Evolutionary conservation across 108 stramenopile species (phyloP).

Genomic region (Cyclostephanos tholiformis): DNA sequence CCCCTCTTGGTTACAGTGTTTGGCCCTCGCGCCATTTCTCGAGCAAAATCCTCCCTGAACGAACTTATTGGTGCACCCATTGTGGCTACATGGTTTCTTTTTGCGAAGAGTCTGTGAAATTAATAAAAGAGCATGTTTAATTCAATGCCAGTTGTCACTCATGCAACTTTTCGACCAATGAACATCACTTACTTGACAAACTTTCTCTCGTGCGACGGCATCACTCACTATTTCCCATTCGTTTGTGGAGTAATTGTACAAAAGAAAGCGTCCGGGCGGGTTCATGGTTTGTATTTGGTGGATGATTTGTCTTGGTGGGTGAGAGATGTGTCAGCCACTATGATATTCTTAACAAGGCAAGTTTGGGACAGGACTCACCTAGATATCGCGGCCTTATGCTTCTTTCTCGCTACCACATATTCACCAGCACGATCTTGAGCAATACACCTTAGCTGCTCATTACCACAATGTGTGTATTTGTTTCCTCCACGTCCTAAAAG

Average conservation of each 20-base stretch:
- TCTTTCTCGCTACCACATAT: conserved; percentile 42
- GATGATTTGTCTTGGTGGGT: conserved; percentile 18
- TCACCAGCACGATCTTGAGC: conserved; percentile 41
- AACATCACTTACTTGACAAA: conserved; percentile 59
- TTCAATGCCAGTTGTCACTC: neutral
- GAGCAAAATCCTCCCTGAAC: too few species aligned
- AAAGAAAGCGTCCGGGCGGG: conserved; percentile 58
- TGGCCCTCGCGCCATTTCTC: too few species aligned
- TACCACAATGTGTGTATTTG: conserved; percentile 70
- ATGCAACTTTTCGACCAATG: neutral
- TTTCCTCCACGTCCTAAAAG: conserved; percentile 33
- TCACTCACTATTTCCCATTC: conserved; percentile 71
- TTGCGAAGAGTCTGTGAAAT: conserved; percentile 50
- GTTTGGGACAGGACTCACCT: conserved; percentile 5
- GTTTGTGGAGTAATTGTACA: conserved; percentile 44
- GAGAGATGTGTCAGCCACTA: neutral
- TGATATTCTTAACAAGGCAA: neutral
- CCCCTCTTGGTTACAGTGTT: too few species aligned
- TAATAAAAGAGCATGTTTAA: neutral
- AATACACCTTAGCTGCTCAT: conserved; percentile 61
- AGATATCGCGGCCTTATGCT: conserved; percentile 45
- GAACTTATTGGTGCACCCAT: too few species aligned
- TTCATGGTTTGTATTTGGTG: conserved; percentile 22
- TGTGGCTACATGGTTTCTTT: too few species aligned
- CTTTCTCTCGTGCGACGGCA: conserved; percentile 72